Conservation (phyloP, 129 eudicot genomes). For the Gnaphalium uliginosum region DNA sequence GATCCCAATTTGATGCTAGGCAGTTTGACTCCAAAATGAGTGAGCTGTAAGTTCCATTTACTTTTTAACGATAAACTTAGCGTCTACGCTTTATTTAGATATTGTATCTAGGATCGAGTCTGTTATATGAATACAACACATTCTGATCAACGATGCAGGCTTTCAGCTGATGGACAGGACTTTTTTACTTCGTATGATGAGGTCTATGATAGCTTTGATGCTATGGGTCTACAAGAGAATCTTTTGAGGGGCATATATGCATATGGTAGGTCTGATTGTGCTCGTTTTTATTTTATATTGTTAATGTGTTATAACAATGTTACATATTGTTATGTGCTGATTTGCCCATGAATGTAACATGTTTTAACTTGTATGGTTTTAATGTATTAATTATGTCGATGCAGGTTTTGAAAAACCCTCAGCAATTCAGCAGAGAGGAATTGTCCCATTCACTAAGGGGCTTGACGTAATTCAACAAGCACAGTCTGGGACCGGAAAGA, state of each 20-base stretch:
- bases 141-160: conserved; percentile 38
- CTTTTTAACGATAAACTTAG: background rate
- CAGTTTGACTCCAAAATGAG: conserved; percentile 71
- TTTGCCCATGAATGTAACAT: background rate
- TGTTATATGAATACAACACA: background rate
- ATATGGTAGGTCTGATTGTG: conserved; percentile 44
- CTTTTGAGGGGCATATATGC: conserved; percentile 89
- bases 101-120: background rate
- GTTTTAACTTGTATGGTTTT: background rate
- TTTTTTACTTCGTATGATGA: conserved; percentile 75
- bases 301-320: background rate
- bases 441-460: conserved; percentile 32
- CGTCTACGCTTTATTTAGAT: background rate
- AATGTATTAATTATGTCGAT: background rate
- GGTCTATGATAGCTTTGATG: conserved; percentile 73
- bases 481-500: conserved; percentile 34
- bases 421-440: conserved; percentile 33
- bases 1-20: conserved; percentile 62
- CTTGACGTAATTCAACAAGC: conserved; percentile 34
- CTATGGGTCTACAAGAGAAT: conserved; percentile 77
- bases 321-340: background rate
- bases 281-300: background rate
- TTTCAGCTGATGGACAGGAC: conserved; percentile 59
- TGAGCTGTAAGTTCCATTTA: conserved; percentile 49
- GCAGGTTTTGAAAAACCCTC: conserved; percentile 42